phyloP scores from a whole-genome alignment of 2,329 filamentous ascomycete genomes.

The Juglanconis oblonga region DNA sequence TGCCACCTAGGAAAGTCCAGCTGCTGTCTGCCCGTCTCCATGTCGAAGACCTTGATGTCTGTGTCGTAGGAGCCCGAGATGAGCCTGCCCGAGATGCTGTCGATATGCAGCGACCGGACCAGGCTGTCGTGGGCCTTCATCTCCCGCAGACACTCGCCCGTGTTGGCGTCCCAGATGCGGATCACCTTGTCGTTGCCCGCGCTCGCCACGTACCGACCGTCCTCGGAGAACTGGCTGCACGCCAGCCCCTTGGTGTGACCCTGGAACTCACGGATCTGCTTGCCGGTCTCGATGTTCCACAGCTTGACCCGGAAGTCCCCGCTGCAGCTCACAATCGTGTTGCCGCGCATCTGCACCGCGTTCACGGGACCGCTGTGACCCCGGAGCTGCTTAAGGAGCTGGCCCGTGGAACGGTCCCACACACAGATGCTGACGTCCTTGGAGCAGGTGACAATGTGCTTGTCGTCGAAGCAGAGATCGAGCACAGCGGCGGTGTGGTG shows the following conservation, averaged over 20 bases:
- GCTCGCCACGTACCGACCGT: conserved; percentile 88
- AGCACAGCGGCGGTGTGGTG: conserved; percentile 86
- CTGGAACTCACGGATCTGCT: conserved; percentile 83
- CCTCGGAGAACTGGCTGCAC: conserved; percentile 93
- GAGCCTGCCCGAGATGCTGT: conserved; percentile 79
- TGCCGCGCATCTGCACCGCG: conserved; percentile 89
- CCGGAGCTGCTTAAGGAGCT: conserved; percentile 71
- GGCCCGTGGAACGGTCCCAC: conserved; percentile 82
- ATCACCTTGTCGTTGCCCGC: conserved; percentile 95
- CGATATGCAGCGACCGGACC: conserved; percentile 86
- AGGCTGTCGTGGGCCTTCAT: conserved; percentile 81
- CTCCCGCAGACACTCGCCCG: conserved; percentile 76
- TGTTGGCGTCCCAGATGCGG: conserved; percentile 92
- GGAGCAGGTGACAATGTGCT: conserved; percentile 93
- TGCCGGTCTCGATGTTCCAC: conserved; percentile 89
- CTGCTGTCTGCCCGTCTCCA: conserved; percentile 72
- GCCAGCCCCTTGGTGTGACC: conserved; percentile 92
- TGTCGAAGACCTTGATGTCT: conserved; percentile 92
- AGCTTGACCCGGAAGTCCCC: conserved; percentile 92
- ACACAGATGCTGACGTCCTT: conserved; percentile 94
- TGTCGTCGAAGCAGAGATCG: conserved; percentile 88
- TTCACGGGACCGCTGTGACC: conserved; percentile 94
- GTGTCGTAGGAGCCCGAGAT: conserved; percentile 93
- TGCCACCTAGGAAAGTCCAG: conserved; percentile 94
- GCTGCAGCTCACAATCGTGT: conserved; percentile 88